phyloP scores from a whole-genome alignment of 306 rosid species.

The Pyrus bretschneideri region DNA sequence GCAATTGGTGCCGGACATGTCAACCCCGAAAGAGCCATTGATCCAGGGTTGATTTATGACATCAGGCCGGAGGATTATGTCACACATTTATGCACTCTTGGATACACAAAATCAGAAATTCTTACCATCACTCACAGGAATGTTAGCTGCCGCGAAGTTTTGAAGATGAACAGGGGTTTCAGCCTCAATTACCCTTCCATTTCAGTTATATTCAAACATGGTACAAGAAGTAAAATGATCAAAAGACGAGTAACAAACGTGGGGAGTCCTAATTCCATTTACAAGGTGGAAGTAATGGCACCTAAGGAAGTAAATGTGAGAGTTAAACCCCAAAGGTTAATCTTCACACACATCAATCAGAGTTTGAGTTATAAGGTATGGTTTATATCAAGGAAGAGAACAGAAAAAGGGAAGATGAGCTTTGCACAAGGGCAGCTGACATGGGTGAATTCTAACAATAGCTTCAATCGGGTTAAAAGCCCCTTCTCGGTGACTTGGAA shows the following conservation, averaged over 20 bases:
- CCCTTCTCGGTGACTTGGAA: constrained; percentile 84
- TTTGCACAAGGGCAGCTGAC: constrained; percentile 66
- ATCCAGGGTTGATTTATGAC: constrained; percentile 75
- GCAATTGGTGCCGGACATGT: constrained; percentile 79
- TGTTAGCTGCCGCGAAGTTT: constrained; percentile 50
- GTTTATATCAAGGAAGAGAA: constrained; percentile 54
- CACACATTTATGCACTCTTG: constrained; percentile 69
- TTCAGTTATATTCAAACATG: constrained; percentile 48
- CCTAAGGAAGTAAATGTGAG: constrained; percentile 63
- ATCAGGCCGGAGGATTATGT: constrained; percentile 61
- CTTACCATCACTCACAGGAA: constrained; percentile 67
- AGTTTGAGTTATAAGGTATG: constrained; percentile 55
- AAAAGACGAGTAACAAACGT: constrained; percentile 60
- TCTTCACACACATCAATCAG: constrained; percentile 43
- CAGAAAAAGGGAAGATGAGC: constrained; percentile 4
- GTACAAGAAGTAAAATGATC: constrained; percentile 41
- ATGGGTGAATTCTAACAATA: constrained; percentile 50
- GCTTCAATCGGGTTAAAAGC: constrained; percentile 63
- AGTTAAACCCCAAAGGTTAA: constrained; percentile 53
- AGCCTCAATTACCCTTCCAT: constrained; percentile 83
- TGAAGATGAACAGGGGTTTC: constrained; percentile 59
- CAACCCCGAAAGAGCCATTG: constrained; percentile 58
- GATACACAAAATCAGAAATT: constrained; percentile 57
- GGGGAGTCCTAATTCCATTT: constrained; percentile 61
- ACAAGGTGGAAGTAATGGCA: constrained; percentile 57